Conservation (phyloP, 2,329 filamentous ascomycete species). For the Cladosporium halotolerans region DNA sequence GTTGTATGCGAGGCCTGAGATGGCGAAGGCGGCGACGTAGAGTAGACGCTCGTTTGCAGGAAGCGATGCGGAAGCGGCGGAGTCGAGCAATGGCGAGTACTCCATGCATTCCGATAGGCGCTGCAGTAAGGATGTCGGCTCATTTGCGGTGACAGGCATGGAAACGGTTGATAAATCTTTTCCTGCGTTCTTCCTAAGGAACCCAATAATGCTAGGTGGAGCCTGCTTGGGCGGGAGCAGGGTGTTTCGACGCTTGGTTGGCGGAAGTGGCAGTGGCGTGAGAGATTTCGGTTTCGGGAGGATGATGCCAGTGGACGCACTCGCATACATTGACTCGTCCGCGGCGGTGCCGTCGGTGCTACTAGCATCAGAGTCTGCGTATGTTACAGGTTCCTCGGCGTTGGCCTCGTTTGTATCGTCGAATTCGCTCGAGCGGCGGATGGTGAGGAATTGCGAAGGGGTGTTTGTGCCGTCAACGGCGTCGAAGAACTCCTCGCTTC, state of each 20-base stretch:
- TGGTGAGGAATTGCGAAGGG: constrained; percentile 64
- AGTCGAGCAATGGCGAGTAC: constrained; percentile 78
- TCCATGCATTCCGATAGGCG: constrained; percentile 85
- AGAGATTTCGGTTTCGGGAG: constrained; percentile 71
- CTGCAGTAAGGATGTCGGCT: constrained; percentile 82
- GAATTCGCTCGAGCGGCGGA: constrained; percentile 65
- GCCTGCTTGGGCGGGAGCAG: constrained; percentile 68
- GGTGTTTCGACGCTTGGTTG: constrained; percentile 60
- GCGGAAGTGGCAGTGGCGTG: constrained; percentile 65
- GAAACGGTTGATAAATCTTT: constrained; percentile 95
- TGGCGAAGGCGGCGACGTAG: constrained; percentile 82
- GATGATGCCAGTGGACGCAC: constrained; percentile 48
- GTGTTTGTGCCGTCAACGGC: constrained; percentile 59
- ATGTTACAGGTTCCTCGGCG: constrained; percentile 47
- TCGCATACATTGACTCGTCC: constrained; percentile 9
- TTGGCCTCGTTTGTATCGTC: constrained; percentile 55
- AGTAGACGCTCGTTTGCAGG: constrained; percentile 65
- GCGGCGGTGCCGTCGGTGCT: constrained; percentile 45
- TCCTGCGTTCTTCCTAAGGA: constrained; percentile 93
- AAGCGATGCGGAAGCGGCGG: constrained; percentile 49
- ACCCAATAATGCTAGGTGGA: constrained; percentile 87
- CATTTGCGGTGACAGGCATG: constrained; percentile 96
- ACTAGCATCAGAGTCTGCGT: constrained; percentile 57
- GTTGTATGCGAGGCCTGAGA: constrained; percentile 75
- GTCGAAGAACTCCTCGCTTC: constrained; percentile 90